Evolutionary conservation across 2,329 filamentous ascomycete species (phyloP).

Genomic region (Colletotrichum karsti): DNA sequence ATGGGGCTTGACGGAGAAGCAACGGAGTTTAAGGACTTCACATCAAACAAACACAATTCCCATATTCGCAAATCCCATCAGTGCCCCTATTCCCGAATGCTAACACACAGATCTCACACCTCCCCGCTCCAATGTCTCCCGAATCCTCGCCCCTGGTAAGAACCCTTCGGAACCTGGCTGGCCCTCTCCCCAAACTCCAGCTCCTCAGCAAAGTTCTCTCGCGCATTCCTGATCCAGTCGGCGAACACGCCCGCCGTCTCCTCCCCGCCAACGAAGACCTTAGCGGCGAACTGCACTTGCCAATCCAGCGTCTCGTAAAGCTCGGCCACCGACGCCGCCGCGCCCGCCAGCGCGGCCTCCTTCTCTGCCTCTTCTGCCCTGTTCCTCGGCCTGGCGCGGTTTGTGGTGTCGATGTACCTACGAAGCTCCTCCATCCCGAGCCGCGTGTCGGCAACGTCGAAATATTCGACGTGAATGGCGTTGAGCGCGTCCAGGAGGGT

Average conservation of each 20-base stretch:
- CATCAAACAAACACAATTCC: not conserved
- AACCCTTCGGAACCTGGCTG: not conserved
- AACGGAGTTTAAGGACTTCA: slow-evolving; percentile 7
- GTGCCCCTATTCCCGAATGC: not conserved
- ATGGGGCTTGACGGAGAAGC: not conserved
- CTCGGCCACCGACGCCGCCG: not conserved
- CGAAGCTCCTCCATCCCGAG: not conserved
- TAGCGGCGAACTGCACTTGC: not conserved
- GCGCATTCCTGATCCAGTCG: not conserved
- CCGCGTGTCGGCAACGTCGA: not conserved
- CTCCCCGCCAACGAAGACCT: slow-evolving; percentile 6
- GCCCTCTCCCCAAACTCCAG: slow-evolving; percentile 1
- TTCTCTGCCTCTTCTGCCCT: not conserved
- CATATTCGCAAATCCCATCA: not conserved
- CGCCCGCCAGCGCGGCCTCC: not conserved
- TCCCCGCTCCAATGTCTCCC: not conserved
- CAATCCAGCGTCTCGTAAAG: not conserved
- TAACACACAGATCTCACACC: not conserved
- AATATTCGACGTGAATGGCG: not conserved
- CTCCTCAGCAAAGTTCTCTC: not conserved
- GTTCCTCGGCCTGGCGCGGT: not conserved
- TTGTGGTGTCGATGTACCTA: not conserved
- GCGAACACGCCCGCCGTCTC: not conserved
- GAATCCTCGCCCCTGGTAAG: not conserved
- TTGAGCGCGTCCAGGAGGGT: not conserved